Evolutionary conservation across 2,329 filamentous ascomycete species (phyloP).

Genomic region (Botrytis squamosa): DNA sequence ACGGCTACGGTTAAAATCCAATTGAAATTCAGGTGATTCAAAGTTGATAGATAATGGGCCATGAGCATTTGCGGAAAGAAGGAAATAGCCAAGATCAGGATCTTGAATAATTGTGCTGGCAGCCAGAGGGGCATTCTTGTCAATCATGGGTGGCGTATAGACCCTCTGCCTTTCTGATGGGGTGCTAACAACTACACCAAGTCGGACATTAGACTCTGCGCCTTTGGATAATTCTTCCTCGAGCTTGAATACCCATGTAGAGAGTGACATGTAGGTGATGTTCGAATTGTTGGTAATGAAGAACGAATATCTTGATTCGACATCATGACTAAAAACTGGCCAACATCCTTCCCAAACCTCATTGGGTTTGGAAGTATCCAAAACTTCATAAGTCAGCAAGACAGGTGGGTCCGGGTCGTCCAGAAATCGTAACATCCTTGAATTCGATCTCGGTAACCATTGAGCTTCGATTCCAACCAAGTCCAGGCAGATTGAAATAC

Average conservation of each 20-base stretch:
- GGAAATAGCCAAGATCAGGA: constrained; percentile 62
- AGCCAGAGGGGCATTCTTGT: constrained; percentile 48
- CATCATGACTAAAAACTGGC: constrained; percentile 62
- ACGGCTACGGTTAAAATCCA: constrained; percentile 45
- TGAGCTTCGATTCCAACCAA: constrained; percentile 63
- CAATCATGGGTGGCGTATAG: constrained; percentile 52
- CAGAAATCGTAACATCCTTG: constrained; percentile 44
- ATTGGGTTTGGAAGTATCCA: constrained; percentile 56
- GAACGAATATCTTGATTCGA: constrained; percentile 61
- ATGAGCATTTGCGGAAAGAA: constrained; percentile 58
- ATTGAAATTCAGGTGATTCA: constrained; percentile 55
- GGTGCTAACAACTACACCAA: neutral
- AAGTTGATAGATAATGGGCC: constrained; percentile 60
- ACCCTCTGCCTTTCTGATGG: constrained; percentile 49
- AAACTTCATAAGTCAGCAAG: constrained; percentile 60
- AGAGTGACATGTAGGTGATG: constrained; percentile 59
- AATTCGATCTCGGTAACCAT: constrained; percentile 59
- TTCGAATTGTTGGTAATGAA: constrained; percentile 61
- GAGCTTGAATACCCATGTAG: constrained; percentile 62
- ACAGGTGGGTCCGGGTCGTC: constrained; percentile 46
- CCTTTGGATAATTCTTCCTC: constrained; percentile 60
- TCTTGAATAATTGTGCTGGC: constrained; percentile 56
- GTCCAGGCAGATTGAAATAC: constrained; percentile 61
- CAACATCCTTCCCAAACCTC: constrained; percentile 58
- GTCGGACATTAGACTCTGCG: constrained; percentile 44